phyloP scores from a whole-genome alignment of 2,329 filamentous ascomycete genomes.

The Monosporascus sp. region DNA sequence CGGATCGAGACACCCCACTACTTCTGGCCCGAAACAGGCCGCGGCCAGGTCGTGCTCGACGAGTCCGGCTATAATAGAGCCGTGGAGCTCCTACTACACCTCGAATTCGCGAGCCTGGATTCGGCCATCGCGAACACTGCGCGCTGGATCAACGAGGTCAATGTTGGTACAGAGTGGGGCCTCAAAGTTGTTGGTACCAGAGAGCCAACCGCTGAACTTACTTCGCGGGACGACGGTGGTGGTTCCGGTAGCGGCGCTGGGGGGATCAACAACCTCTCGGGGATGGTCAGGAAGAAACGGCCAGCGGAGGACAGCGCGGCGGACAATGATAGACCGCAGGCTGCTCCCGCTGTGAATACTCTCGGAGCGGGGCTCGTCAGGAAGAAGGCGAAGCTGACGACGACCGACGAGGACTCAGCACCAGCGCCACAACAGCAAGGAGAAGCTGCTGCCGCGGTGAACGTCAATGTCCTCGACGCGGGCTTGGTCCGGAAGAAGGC shows the following conservation, averaged over 20 bases:
- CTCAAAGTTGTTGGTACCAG: conserved; percentile 42
- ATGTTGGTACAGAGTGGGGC: conserved; percentile 48
- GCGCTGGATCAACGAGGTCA: conserved; percentile 67
- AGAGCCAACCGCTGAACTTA: conserved; percentile 16
- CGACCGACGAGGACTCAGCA: conserved; percentile 1
- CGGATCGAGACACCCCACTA: conserved; percentile 57
- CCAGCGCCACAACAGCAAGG: conserved; percentile 6
- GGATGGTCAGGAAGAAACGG: conserved; percentile 45
- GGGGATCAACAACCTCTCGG: conserved; percentile 42
- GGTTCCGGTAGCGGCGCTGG: conserved; percentile 2
- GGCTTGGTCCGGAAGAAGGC: conserved; percentile 53
- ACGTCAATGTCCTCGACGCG: conserved; percentile 44
- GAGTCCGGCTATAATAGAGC: conserved; percentile 62
- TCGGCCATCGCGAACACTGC: conserved; percentile 60
- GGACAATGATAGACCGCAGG: not conserved
- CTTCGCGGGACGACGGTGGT: not conserved
- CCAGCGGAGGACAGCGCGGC: conserved; percentile 10
- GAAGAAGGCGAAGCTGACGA: conserved; percentile 43
- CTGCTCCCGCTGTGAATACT: conserved; percentile 23
- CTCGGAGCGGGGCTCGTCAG: conserved; percentile 37
- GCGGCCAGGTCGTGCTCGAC: conserved; percentile 59
- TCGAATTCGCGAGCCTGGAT: conserved; percentile 65
- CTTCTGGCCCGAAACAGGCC: conserved; percentile 56
- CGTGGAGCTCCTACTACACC: conserved; percentile 63
- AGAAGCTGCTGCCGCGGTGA: not conserved